These are phyloP conservation scores for Tremellales sp. DNA, from an alignment of 1,284 basidiomycete genomes.

Conservation along the genomic window DNA sequence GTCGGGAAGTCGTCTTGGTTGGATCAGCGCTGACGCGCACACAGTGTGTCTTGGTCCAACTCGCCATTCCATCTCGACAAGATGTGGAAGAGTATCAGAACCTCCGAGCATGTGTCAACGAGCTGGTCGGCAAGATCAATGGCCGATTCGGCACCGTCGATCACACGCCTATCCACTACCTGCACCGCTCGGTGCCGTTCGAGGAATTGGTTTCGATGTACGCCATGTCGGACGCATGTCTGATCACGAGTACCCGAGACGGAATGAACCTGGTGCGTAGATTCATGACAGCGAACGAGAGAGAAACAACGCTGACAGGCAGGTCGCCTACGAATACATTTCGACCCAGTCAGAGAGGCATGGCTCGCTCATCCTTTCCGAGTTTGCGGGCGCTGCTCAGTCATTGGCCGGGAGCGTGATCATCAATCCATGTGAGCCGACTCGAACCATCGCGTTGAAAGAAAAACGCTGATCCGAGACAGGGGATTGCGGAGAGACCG, in stretches of 20 bases:
- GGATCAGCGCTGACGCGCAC: background rate
- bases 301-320: constrained; percentile 1
- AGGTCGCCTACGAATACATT: constrained; percentile 99
- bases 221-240: constrained; percentile 90
- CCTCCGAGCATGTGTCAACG: constrained; percentile 90
- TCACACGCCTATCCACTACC: constrained; percentile 98
- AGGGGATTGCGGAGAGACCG: constrained; percentile 86
- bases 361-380: constrained; percentile 95
- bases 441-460: background rate
- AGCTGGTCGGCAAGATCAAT: constrained; percentile 96
- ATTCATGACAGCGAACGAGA: background rate
- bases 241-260: constrained; percentile 91
- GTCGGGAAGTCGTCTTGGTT: constrained; percentile 7
- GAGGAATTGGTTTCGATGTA: constrained; percentile 96
- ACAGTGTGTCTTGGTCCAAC: constrained; percentile 91
- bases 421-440: constrained; percentile 74
- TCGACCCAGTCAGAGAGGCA: constrained; percentile 89
- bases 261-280: constrained; percentile 94
- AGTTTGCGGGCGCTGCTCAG: constrained; percentile 97
- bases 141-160: constrained; percentile 97
- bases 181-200: constrained; percentile 91
- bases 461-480: too few species aligned
- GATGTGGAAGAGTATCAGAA: constrained; percentile 99
- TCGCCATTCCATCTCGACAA: constrained; percentile 94
- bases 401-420: constrained; percentile 88